These are phyloP conservation scores for Wickerhamomyces canadensis DNA, from an alignment of 805 yeast species.

Conservation along the genomic window DNA sequence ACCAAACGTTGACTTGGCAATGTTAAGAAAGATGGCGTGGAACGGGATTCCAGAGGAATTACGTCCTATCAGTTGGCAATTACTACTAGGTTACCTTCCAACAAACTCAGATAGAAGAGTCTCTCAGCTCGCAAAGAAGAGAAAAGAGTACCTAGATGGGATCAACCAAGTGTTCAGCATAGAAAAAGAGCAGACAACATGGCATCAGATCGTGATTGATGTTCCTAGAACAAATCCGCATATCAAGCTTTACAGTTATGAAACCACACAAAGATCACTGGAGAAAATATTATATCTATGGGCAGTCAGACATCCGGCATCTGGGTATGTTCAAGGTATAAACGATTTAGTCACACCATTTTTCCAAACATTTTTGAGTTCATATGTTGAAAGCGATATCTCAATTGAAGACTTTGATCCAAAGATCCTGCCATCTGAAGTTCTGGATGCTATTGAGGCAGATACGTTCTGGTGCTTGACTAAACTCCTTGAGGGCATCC, in stretches of 20 bases:
- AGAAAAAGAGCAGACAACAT: constrained; percentile 67
- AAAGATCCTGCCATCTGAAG: constrained; percentile 47
- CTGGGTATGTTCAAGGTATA: constrained; percentile 97
- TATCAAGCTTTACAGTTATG: constrained; percentile 62
- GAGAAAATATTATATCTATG: constrained; percentile 82
- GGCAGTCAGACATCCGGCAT: constrained; percentile 96
- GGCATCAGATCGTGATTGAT: constrained; percentile 95
- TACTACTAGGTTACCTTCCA: constrained; percentile 85
- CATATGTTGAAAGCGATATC: constrained; percentile 47
- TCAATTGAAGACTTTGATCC: constrained; percentile 62
- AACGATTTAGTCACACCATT: constrained; percentile 93
- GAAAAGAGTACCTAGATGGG: constrained; percentile 82
- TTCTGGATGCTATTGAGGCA: constrained; percentile 74
- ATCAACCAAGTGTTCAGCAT: constrained; percentile 54
- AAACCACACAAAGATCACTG: constrained; percentile 69
- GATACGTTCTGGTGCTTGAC: constrained; percentile 97
- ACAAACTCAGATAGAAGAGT: constrained; percentile 73
- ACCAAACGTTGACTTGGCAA: constrained; percentile 54
- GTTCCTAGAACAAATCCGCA: constrained; percentile 92
- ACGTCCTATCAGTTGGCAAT: constrained; percentile 85
- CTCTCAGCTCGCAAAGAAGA: constrained; percentile 64
- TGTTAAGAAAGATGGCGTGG: constrained; percentile 81
- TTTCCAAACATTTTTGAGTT: constrained; percentile 74
- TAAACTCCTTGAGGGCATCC: constrained; percentile 85
- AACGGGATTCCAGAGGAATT: constrained; percentile 84